Evolutionary conservation across 163 green algal genomes (phyloP).

Genomic region (Scenedesmus sp.): DNA sequence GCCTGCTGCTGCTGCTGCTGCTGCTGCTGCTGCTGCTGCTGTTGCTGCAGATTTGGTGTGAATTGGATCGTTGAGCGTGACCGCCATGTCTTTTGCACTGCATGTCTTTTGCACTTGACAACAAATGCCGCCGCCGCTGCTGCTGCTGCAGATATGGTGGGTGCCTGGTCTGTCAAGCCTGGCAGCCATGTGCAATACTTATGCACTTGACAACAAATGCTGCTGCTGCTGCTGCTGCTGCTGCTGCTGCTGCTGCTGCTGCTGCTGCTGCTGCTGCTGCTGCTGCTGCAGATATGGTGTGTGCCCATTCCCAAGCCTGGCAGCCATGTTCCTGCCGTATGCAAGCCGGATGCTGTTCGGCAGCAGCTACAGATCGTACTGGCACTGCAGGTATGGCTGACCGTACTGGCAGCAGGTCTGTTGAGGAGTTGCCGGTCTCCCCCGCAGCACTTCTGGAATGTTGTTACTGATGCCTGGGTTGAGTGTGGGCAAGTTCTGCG

Average conservation of each 20-base stretch:
- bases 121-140: not conserved
- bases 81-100: not conserved
- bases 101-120: too few relatives aligned
- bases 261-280: not conserved
- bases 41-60: not conserved
- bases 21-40: not conserved
- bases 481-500: too few relatives aligned
- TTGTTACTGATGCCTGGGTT: too few relatives aligned
- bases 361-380: constrained; percentile 31
- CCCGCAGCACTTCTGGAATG: too few relatives aligned
- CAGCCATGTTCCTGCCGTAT: not conserved
- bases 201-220: not conserved
- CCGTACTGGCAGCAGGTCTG: not conserved
- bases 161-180: too few relatives aligned
- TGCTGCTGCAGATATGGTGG: not conserved
- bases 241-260: not conserved
- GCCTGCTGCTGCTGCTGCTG: too few relatives aligned
- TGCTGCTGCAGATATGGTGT: constrained; percentile 33
- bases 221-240: not conserved
- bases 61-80: not conserved
- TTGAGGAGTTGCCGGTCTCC: too few relatives aligned
- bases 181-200: too few relatives aligned
- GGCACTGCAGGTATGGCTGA: constrained; percentile 22
- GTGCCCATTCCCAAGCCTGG: constrained; percentile 26
- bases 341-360: not conserved